phyloP scores from a whole-genome alignment of 345 rosid genomes.

The Aquilaria yunnanensis region DNA sequence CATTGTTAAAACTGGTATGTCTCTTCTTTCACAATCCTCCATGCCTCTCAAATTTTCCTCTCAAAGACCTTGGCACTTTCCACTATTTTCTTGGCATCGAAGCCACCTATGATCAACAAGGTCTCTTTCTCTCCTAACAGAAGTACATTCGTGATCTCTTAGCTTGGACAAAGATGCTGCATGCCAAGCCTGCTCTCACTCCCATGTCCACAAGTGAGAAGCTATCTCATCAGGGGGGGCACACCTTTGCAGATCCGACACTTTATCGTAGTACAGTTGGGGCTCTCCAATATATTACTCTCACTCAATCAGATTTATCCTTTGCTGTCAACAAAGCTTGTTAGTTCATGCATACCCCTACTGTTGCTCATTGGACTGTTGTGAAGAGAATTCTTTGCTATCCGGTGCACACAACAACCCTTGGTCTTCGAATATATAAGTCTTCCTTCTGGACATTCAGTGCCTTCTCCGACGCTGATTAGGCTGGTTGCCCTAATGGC shows the following conservation, averaged over 20 bases:
- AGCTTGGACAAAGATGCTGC: neutral
- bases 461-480: conserved; percentile 11
- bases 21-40: no score
- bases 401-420: neutral
- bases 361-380: neutral
- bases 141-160: neutral
- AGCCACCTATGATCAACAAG: no score
- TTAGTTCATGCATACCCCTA: neutral
- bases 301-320: neutral
- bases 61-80: no score
- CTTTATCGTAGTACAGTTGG: neutral
- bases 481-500: neutral
- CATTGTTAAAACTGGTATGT: no score
- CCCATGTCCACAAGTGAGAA: neutral
- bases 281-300: neutral
- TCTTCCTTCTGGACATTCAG: neutral
- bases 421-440: neutral
- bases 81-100: no score
- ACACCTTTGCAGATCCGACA: neutral
- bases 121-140: no score
- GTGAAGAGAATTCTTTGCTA: neutral
- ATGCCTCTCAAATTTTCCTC: no score
- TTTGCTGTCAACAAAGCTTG: neutral
- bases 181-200: neutral
- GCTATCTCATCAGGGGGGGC: neutral